Evolutionary conservation across 768 basidiomycete genomes (phyloP).

Genomic region (Russula brevipes): DNA sequence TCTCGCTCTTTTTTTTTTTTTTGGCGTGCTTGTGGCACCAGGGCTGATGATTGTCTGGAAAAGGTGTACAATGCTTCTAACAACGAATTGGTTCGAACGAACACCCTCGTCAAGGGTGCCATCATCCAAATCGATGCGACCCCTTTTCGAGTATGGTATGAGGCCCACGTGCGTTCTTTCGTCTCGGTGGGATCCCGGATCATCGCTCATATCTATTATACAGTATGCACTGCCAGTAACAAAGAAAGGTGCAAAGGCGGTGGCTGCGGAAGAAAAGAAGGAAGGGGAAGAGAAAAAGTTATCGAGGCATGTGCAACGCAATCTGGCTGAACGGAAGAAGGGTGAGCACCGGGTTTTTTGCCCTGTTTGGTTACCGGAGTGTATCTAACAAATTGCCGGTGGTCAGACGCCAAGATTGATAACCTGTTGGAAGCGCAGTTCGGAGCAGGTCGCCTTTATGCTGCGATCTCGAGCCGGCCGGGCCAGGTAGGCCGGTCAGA

Average conservation of each 20-base stretch:
- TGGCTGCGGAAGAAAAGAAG: conserved; percentile 49
- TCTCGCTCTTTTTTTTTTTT: not conserved
- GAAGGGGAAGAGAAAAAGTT: conserved; percentile 62
- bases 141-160: conserved; percentile 99
- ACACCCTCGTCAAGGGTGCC: conserved; percentile 95
- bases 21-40: not conserved
- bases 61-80: conserved; percentile 99
- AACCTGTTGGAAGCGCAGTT: conserved; percentile 85
- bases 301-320: conserved; percentile 88
- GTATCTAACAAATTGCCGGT: conserved; percentile 14
- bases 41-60: not conserved
- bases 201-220: conserved; percentile 9
- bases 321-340: conserved; percentile 86
- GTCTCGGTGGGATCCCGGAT: conserved; percentile 2
- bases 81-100: conserved; percentile 99
- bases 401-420: conserved; percentile 84
- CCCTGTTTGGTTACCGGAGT: not conserved
- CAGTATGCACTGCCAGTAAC: conserved; percentile 95
- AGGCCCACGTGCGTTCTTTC: conserved; percentile 75
- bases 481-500: conserved; percentile 96
- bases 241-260: conserved; percentile 72
- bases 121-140: conserved; percentile 98
- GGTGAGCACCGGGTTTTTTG: conserved; percentile 39
- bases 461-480: conserved; percentile 87
- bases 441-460: conserved; percentile 92